Base-by-base conservation (phyloP, 768 basidiomycete species). In the Lactifluus pinguis region DNA sequence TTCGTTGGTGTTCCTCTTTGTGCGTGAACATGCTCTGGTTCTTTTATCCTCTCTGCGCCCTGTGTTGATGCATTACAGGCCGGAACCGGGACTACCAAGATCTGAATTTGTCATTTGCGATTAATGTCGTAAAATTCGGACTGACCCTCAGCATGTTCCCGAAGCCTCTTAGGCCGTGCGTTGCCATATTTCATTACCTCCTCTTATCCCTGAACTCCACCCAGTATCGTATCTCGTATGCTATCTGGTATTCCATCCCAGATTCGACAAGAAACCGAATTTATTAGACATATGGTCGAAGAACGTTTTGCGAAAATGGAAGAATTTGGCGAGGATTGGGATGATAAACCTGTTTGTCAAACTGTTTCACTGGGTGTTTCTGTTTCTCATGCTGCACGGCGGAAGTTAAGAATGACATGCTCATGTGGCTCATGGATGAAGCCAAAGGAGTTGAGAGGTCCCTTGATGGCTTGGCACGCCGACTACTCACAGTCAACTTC, bases 341-440 rank as follows among this genome's bases (percentile, higher is more conserved):
- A 44, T 3, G 68, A 68, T 42, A 68, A 62, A 51, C 69, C 70
- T 3, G 70, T 71, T 44, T 14, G 69, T 65, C 19, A 30, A 19
- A 9, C 15, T 29, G 9, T 30, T 14, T 17, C 34, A 13, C 39
- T 29, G 17, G 4, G 11, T 3, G 34, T 41, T 19, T 11, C 6
- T 3, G 34, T 41, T 17, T 11, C 6, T 44, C 21, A 30, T n/a
- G 21, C 48, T 17, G 14, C 11, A 11, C 8, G 4, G n/a, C 5
- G 32, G 17, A 21, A 32, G 21, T 11, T 13, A 42, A 78, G 80
- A 76, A 76, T 55, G 79, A 82, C 63, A 65, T 78, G 41, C 71
- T 80, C 5, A 72, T 72, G 44, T 82, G 80, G 80, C 65, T 80
- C 7, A 67, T 80, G 44, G 76, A 76, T 39, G 68, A 69, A 15